Conservation (phyloP, 2,329 filamentous ascomycete genomes). For the Cordyceps farinosa region DNA sequence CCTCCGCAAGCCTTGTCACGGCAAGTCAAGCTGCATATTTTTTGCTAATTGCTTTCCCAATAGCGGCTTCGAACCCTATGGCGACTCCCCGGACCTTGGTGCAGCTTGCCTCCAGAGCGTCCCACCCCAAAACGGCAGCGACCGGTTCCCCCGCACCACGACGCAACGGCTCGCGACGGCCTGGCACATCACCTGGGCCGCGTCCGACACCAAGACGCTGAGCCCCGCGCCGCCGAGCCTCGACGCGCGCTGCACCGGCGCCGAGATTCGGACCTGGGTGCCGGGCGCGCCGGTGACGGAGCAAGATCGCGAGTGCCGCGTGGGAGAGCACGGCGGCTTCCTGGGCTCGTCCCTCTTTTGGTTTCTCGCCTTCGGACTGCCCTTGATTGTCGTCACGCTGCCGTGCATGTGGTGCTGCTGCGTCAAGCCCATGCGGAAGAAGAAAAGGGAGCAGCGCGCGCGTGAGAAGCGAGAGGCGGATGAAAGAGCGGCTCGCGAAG, state of each 20-base stretch:
- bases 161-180: background rate
- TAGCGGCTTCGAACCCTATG: background rate
- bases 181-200: slow-evolving; percentile 2
- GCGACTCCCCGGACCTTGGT: background rate
- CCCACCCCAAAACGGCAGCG: too few relatives aligned
- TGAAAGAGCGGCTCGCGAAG: too few relatives aligned
- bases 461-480: too few relatives aligned
- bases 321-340: background rate
- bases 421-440: background rate
- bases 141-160: background rate
- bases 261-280: background rate
- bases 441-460: too few relatives aligned
- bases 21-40: too few relatives aligned
- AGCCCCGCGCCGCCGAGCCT: background rate
- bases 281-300: background rate
- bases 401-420: background rate
- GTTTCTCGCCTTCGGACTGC: background rate
- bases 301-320: background rate
- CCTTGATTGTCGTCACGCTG: background rate
- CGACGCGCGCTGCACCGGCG: background rate
- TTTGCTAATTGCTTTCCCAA: background rate
- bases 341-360: background rate
- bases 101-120: too few relatives aligned
- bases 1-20: too few relatives aligned
- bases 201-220: background rate